phyloP scores from a whole-genome alignment of 306 rosid genomes.

The Luffa aegyptiaca region DNA sequence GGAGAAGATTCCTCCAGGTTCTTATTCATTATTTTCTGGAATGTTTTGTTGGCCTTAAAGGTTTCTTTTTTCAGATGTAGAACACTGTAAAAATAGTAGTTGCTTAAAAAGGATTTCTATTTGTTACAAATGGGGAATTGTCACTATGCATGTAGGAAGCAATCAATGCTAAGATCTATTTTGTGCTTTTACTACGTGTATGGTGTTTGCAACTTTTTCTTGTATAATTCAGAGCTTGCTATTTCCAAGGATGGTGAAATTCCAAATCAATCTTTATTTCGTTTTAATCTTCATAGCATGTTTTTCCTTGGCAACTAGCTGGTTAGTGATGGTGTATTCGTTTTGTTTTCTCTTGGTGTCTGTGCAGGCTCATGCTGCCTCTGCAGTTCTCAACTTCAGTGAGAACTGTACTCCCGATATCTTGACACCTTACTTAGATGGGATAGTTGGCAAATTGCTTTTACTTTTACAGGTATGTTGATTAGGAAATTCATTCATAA shows the following conservation, averaged over 20 bases:
- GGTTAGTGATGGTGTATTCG: not conserved
- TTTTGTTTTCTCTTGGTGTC: not conserved
- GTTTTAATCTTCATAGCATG: not conserved
- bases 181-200: not conserved
- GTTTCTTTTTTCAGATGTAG: not conserved
- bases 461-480: slow-evolving; percentile 76
- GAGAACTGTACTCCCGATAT: slow-evolving; percentile 97
- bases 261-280: not conserved
- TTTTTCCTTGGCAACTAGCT: not conserved
- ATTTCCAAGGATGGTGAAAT: not conserved
- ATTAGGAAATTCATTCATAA: not conserved
- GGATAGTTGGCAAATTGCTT: slow-evolving; percentile 80
- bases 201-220: not conserved
- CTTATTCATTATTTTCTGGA: not conserved
- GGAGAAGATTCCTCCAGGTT: not conserved
- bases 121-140: not conserved
- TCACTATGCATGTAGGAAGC: not conserved
- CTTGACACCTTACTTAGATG: slow-evolving; percentile 85
- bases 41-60: not conserved
- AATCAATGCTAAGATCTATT: not conserved
- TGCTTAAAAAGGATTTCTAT: not conserved
- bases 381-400: slow-evolving; percentile 97
- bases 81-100: not conserved
- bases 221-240: not conserved
- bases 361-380: slow-evolving; percentile 97